Evolutionary conservation across 176 grass and related monocot genomes (phyloP).

Genomic region (Zea luxurians): DNA sequence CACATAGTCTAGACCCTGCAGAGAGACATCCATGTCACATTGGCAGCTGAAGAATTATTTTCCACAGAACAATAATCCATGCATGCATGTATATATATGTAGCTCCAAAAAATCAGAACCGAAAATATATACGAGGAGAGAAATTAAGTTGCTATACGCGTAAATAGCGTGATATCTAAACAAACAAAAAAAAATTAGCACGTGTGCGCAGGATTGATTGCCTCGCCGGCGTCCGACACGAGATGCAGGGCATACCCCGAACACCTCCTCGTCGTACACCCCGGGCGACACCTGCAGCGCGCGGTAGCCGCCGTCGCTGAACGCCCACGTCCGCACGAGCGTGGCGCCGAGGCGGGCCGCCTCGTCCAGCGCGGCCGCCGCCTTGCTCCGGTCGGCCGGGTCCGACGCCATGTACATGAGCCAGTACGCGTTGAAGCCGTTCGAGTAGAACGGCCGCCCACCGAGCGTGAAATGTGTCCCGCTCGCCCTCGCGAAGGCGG

Average conservation of each 20-base stretch:
- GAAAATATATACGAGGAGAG: too few species aligned
- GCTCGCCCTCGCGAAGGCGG: constrained; percentile 46
- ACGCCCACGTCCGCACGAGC: constrained; percentile 77
- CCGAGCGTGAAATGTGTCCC: constrained; percentile 55
- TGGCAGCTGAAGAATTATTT: too few species aligned
- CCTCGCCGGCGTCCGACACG: not conserved
- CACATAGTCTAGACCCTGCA: constrained; percentile 70
- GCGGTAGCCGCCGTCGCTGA: constrained; percentile 68
- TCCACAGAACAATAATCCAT: too few species aligned
- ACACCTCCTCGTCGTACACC: constrained; percentile 67
- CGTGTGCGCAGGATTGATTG: too few species aligned
- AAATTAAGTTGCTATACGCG: too few species aligned
- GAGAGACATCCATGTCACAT: not conserved
- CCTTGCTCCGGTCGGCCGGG: constrained; percentile 53
- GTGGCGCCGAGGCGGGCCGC: constrained; percentile 54
- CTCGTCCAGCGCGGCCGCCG: constrained; percentile 40
- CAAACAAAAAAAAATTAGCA: too few species aligned
- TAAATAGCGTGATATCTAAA: too few species aligned
- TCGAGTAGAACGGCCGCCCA: constrained; percentile 50
- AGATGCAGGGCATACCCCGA: constrained; percentile 37
- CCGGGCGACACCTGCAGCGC: constrained; percentile 72
- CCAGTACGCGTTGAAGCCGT: constrained; percentile 87
- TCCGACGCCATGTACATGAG: constrained; percentile 74
- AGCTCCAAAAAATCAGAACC: too few species aligned
- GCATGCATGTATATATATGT: too few species aligned